phyloP scores from a whole-genome alignment of 164 flowering plant genomes.

The Chimonanthus salicifolius region DNA sequence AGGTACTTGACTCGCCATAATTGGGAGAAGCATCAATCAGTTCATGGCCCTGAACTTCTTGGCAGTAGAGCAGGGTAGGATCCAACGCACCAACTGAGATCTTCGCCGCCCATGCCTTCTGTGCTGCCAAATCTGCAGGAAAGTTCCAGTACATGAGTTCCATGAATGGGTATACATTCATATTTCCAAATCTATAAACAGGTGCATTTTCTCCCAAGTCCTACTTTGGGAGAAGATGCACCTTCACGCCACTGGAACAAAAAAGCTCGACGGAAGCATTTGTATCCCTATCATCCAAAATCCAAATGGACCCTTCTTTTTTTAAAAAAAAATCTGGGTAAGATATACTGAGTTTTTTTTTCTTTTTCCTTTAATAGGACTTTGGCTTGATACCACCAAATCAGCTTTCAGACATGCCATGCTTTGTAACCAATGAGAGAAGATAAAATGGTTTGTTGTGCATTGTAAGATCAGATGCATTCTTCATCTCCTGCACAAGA shows the following conservation, averaged over 20 bases:
- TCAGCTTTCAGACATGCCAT: too few species aligned
- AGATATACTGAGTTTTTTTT: background rate
- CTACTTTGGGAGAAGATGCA: background rate
- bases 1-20: background rate
- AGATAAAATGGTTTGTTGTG: too few species aligned
- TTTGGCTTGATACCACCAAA: background rate
- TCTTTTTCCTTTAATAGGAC: background rate
- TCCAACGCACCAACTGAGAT: slow-evolving; percentile 33
- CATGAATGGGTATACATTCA: background rate
- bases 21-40: background rate
- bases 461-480: too few species aligned
- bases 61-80: slow-evolving; percentile 42
- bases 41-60: slow-evolving; percentile 5
- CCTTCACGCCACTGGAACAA: too few species aligned
- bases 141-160: background rate
- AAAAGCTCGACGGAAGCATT: too few species aligned
- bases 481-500: too few species aligned
- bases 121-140: slow-evolving; percentile 39
- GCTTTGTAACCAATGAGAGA: too few species aligned
- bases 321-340: background rate
- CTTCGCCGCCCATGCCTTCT: slow-evolving; percentile 26
- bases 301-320: background rate
- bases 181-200: background rate
- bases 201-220: too few species aligned
- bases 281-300: background rate